Evolutionary conservation across 1,284 basidiomycete species (phyloP), one percentile per base, ranked within the genome.

Genomic region (Stygiomarasmius scandens): DNA sequence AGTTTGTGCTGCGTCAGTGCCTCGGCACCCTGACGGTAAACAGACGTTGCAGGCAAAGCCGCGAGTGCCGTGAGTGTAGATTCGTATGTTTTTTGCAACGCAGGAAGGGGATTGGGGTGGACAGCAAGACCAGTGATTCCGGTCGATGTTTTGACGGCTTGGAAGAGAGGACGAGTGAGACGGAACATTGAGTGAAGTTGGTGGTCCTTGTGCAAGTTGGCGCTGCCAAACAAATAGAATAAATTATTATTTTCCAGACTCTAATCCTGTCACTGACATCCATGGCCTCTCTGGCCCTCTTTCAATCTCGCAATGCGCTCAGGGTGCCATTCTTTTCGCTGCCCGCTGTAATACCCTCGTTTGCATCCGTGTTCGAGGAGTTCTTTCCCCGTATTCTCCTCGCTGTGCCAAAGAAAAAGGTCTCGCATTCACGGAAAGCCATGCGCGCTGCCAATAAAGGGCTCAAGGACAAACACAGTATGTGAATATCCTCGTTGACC

Each of bases 381-480:
- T 81, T 96, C 29, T 84, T 98, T 66, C 94, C 96, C 23, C 85
- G 95, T 1, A 86, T 97, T 67, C 75, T 98, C 24, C 84, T 93
- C 49, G 96, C 96, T 16, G 96, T 96, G 2, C 96, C 96, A 16
- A 98, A 98, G 77, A 92, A 90, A 74, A 97, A 97, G 78, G 84
- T 88, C 9, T 95, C 95, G 0, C 96, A 98, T 73, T 95, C 93
- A 27, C 81, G 93, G 50, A 98, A 98, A 74, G 84, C 89, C n/a
- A 98, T 98, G 95, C 83, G 96, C 27, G 86, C 86, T 56, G 92
- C 95, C 2, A 95, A 96, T 74, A 98, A 98, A 75, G 95, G 95
- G 0, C 76, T 98, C 66, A 95, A 96, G 74, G 95, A 98, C 74
- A 95, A 95, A 71, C 86, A 87, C 56, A 96, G 96, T 95, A n/a